Conservation (phyloP, 2,329 filamentous ascomycete genomes). For the Chaetomiaceae sp. region DNA sequence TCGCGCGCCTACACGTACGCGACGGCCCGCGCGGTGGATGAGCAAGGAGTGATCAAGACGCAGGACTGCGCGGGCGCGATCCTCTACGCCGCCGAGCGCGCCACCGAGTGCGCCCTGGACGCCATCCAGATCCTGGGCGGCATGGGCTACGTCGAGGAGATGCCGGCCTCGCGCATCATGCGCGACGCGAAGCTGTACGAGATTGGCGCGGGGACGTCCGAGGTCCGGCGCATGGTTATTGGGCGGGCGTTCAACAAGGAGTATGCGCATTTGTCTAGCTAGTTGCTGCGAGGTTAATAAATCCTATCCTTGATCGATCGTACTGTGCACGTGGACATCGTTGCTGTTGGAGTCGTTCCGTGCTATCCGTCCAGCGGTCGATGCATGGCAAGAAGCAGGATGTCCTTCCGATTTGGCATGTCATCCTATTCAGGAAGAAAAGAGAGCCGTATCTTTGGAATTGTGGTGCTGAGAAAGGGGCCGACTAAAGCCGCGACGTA, state of each 20-base stretch:
- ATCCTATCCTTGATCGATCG: not conserved
- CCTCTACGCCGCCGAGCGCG: constrained; percentile 85
- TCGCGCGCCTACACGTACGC: constrained; percentile 82
- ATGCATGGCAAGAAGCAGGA: too few relatives aligned
- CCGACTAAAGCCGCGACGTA: too few relatives aligned
- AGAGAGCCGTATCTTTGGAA: too few relatives aligned
- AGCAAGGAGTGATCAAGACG: constrained; percentile 67
- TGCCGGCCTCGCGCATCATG: constrained; percentile 80
- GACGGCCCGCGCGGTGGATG: constrained; percentile 76
- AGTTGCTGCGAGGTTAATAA: not conserved
- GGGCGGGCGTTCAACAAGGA: constrained; percentile 88
- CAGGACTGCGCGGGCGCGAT: constrained; percentile 95
- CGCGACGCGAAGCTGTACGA: constrained; percentile 81
- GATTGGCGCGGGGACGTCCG: constrained; percentile 93
- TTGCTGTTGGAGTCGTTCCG: too few relatives aligned
- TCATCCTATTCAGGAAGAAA: too few relatives aligned
- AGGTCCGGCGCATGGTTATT: constrained; percentile 91
- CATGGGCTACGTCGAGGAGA: constrained; percentile 95
- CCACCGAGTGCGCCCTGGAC: constrained; percentile 81
- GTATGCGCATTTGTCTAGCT: constrained; percentile 45
- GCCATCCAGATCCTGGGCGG: constrained; percentile 90
- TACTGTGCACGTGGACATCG: too few relatives aligned
- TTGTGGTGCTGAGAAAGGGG: too few relatives aligned
- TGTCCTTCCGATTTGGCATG: too few relatives aligned
- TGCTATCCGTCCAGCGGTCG: too few relatives aligned